A percentile compares a stretch with the other conserved stretches of the same genome.
These are phyloP conservation scores for Fremontodendron californicum DNA, from an alignment of 345 rosid genomes.

Conservation along the genomic window DNA sequence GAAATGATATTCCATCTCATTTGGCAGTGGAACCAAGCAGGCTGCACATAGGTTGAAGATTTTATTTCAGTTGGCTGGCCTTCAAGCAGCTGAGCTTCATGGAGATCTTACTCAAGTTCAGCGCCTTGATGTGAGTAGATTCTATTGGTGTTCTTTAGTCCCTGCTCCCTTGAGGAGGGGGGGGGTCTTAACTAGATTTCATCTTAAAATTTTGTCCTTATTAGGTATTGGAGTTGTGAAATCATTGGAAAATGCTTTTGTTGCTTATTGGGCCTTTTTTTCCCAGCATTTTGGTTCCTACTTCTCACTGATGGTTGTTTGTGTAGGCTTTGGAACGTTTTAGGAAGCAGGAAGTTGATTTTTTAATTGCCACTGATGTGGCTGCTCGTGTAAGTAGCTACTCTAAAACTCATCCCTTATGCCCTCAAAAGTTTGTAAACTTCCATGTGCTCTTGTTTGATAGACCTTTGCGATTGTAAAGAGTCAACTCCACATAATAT, in stretches of 20 bases:
- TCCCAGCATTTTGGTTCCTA: neutral
- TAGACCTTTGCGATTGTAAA: neutral
- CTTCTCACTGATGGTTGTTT: conserved; percentile 19
- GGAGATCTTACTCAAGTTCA: conserved; percentile 97
- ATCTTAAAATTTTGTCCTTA: neutral
- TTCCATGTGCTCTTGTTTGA: neutral
- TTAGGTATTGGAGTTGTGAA: neutral
- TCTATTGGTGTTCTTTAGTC: neutral
- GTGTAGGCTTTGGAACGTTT: conserved; percentile 85
- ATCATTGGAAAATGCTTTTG: conserved; percentile 1
- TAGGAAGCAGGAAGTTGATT: conserved; percentile 88
- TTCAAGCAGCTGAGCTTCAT: conserved; percentile 94
- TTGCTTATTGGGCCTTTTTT: neutral
- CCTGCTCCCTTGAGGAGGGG: neutral
- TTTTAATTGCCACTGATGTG: conserved; percentile 92
- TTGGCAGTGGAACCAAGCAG: conserved; percentile 87
- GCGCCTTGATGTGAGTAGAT: conserved; percentile 81
- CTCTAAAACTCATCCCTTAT: neutral
- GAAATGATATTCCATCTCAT: conserved; percentile 17
- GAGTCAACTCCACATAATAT: neutral
- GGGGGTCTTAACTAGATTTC: neutral
- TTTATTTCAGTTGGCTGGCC: conserved; percentile 78
- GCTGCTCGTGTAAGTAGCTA: conserved; percentile 83
- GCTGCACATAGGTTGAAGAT: conserved; percentile 96
- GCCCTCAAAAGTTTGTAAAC: neutral